Percentiles rank a stretch among this genome's conserved stretches.
Conservation (phyloP, 805 yeast genomes). For the Yarrowia sp. region DNA sequence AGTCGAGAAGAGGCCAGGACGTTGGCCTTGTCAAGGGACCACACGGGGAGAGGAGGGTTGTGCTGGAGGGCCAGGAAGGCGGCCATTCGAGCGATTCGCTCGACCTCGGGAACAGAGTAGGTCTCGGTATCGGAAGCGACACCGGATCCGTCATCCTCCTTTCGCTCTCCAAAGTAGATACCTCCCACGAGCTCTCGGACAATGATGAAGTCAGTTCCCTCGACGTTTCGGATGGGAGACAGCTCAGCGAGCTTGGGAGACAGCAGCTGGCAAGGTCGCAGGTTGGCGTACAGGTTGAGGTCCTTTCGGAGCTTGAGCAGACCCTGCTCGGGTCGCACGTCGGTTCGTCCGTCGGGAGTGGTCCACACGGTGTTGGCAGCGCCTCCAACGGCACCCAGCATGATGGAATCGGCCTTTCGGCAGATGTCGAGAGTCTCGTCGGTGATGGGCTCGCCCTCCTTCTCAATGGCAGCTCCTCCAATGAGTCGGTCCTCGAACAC, state of each 20-base stretch:
- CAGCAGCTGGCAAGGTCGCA: slow-evolving; percentile 95
- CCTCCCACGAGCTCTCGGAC: slow-evolving; percentile 98
- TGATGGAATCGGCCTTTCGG: slow-evolving; percentile 89
- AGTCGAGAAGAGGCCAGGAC: slow-evolving; percentile 94
- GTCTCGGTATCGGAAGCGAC: slow-evolving; percentile 93
- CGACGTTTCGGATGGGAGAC: slow-evolving; percentile 86
- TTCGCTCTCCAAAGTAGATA: slow-evolving; percentile 94
- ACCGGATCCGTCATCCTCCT: slow-evolving; percentile 87
- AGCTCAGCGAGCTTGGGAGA: slow-evolving; percentile 81
- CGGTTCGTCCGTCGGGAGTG: slow-evolving; percentile 89
- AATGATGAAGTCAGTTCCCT: slow-evolving; percentile 89
- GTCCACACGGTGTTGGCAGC: slow-evolving; percentile 87
- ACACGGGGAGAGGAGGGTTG: slow-evolving; percentile 91
- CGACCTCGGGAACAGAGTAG: slow-evolving; percentile 89
- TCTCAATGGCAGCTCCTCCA: slow-evolving; percentile 99
- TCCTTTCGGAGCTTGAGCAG: slow-evolving; percentile 92
- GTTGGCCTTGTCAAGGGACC: slow-evolving; percentile 97
- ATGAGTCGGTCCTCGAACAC: slow-evolving; percentile 83
- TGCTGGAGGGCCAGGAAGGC: slow-evolving; percentile 94
- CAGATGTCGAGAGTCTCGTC: slow-evolving; percentile 84
- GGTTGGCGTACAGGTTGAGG: slow-evolving; percentile 89
- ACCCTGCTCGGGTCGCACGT: slow-evolving; percentile 97
- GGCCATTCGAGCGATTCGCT: slow-evolving; percentile 97
- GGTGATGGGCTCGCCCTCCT: slow-evolving; percentile 90
- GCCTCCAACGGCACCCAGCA: slow-evolving; percentile 98